Base-by-base conservation (phyloP, 225 moss, liverwort and hornwort genomes). In the Bryum argenteum region DNA sequence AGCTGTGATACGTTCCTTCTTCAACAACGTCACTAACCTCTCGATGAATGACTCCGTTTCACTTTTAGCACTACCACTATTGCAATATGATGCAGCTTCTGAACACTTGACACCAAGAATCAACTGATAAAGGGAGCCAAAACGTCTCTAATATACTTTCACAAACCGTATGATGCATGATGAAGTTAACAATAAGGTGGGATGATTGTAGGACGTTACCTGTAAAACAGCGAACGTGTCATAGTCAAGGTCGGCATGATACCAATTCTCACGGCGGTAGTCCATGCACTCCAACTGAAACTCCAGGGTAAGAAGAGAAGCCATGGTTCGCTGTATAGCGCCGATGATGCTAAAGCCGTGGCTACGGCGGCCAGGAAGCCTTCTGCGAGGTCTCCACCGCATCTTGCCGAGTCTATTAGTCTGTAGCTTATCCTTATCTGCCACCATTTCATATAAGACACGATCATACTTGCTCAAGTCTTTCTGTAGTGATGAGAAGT, bases 241-340 rank as follows among this genome's bases (percentile, higher is more conserved):
- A 72, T 82, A 94, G 66, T 98, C 97, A 23, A 98, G 94, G 81
- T 98, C 97, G 37, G 94, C 97, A 75, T 98, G 97, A 63, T 88
- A 98, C 97, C 97, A 98, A 62, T 94, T 98, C 54, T 98, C 97
- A 67, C 86, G 88, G 69, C 97, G 87, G 71, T 98, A 98, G 83
- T 98, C 97, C 90, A 98, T 94, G 73, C 97, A 98, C 78, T 98
- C 94, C 65, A 98, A 88, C 82, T 98, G 97, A 59, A 98, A 98
- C 77, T 98, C 97, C 74, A 98, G 77, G 3, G 92, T 92, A 20
- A 98, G 82, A 56, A 98, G 74, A 20, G 84, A 79, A 13, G 97
- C 97, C 94, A 98, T 92, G 41, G 85, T 76, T 58, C 85, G 89
- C 75, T 98, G 97, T 22, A 98, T 92, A 13, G 82, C 84, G 67